Base-by-base conservation (phyloP, 1,284 basidiomycete genomes). In the Cryptococcus depauperatus region DNA sequence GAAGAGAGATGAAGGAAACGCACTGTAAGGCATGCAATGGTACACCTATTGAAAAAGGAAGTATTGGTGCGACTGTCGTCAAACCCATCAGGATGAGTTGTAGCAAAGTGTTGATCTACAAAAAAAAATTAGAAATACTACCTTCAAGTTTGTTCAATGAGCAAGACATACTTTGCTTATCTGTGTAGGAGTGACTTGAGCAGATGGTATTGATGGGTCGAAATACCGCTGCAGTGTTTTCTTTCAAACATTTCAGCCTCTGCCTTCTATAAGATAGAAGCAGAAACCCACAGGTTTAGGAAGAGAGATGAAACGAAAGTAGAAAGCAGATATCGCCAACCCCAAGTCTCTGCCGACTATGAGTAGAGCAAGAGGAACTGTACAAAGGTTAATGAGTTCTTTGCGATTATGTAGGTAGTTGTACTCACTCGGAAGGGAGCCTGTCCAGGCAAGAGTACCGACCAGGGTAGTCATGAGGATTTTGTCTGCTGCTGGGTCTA, bases 401-500 rank as follows among this genome's bases (percentile, higher is more conserved):
- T 22, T 30, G 27, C 11, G 42, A 10, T 13, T 19, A 41, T n/a
- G 6, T 21, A 22, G 34, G n/a, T n/a, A 19, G 7, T 5, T 2
- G 18, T 13, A 59, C 72, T 41, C 57, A 92, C 91, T 57, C n/a
- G 93, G 91, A 25, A 98, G 73, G 54, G 93, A 74, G 8, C 81
- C 83, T 55, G 85, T 83, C 75, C 85, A 79, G 0, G 86, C 81
- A 46, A 98, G 73, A 1, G 89, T 85, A 38, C 93, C 75, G 2
- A 89, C 90, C 64, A 98, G 76, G 1, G 92, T 96, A 1, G 93
- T 95, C 83, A 98, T 87, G 37, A 99, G 74, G 21, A 82, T 77
- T 73, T 99, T 99, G 77, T 99, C 93, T 2, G 95, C 93, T 0
- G 92, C 90, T 7, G 93, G 93, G 68, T 99, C 95, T 6, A 97